phyloP scores from a whole-genome alignment of 2,329 filamentous ascomycete genomes.

The Orbilia blumenaviensis region DNA sequence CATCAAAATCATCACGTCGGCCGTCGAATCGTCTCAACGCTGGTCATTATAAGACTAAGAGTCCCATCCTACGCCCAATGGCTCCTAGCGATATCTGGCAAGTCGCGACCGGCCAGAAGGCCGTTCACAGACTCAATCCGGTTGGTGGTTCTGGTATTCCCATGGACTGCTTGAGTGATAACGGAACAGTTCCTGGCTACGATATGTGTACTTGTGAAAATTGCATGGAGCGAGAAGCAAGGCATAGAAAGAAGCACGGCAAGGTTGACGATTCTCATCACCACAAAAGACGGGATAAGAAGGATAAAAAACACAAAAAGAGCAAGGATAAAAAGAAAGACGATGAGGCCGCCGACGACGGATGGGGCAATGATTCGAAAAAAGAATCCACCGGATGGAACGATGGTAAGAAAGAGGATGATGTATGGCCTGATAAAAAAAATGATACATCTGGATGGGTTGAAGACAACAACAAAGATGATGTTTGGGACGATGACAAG shows the following conservation, averaged over 20 bases:
- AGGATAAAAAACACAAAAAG: conserved; percentile 20
- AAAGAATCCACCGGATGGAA: not conserved
- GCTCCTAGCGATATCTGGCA: conserved; percentile 28
- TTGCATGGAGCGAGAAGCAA: conserved; percentile 14
- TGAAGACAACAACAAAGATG: conserved; percentile 2
- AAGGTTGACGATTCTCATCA: not conserved
- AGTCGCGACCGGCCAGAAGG: conserved; percentile 23
- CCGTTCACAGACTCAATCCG: conserved; percentile 27
- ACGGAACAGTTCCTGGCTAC: conserved; percentile 20
- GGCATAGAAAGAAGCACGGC: conserved; percentile 1
- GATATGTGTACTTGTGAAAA: conserved; percentile 6
- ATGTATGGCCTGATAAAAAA: not conserved
- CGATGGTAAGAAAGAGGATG: not conserved
- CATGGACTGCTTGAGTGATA: conserved; percentile 37
- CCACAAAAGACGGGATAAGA: not conserved
- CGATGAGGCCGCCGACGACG: not conserved
- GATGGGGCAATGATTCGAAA: not conserved
- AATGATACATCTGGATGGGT: not conserved
- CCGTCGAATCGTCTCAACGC: conserved; percentile 48
- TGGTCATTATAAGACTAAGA: conserved; percentile 39
- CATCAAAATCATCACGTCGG: conserved; percentile 33
- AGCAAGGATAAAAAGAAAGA: conserved; percentile 4
- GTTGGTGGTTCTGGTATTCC: conserved; percentile 17
- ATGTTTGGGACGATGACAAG: conserved; percentile 16
- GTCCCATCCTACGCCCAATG: conserved; percentile 30